Evolutionary conservation across 768 basidiomycete genomes (phyloP).

Genomic region (Strobilomyces dryophilus): DNA sequence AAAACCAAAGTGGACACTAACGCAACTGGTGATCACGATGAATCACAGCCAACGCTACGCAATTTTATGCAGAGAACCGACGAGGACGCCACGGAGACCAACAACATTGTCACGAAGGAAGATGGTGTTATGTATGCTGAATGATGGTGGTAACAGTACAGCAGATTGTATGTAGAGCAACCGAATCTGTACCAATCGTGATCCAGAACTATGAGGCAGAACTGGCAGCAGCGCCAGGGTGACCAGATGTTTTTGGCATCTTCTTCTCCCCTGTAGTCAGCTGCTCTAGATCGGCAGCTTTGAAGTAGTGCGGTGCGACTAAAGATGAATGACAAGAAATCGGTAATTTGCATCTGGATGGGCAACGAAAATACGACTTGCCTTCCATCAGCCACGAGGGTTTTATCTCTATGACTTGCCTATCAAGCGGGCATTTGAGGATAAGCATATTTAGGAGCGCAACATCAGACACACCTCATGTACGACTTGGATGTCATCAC

Average conservation of each 20-base stretch:
- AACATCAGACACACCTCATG: slow-evolving; percentile 53
- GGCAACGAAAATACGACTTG: slow-evolving; percentile 30
- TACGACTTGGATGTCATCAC: slow-evolving; percentile 98
- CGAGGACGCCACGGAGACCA: slow-evolving; percentile 18
- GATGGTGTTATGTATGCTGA: slow-evolving; percentile 55
- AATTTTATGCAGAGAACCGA: slow-evolving; percentile 40
- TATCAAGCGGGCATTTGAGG: slow-evolving; percentile 20
- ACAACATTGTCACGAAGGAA: slow-evolving; percentile 49
- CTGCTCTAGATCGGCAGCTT: slow-evolving; percentile 76
- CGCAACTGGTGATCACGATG: slow-evolving; percentile 14
- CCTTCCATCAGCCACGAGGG: slow-evolving; percentile 91
- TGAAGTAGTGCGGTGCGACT: slow-evolving; percentile 99
- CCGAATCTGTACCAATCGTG: neutral
- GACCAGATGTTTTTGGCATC: slow-evolving; percentile 77
- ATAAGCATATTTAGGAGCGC: neutral
- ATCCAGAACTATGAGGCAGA: neutral
- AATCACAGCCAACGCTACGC: slow-evolving; percentile 41
- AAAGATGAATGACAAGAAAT: slow-evolving; percentile 3
- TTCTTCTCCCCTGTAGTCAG: slow-evolving; percentile 81
- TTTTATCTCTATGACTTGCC: slow-evolving; percentile 98
- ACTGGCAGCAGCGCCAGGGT: slow-evolving; percentile 16
- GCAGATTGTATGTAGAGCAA: neutral
- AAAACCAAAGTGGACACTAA: slow-evolving; percentile 25
- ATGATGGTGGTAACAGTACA: slow-evolving; percentile 10
- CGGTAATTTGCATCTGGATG: neutral